A percentile compares a stretch with the other conserved stretches of the same genome.
phyloP scores from a whole-genome alignment of 2,329 filamentous ascomycete genomes.

The Chaetoscypha palmicola region DNA sequence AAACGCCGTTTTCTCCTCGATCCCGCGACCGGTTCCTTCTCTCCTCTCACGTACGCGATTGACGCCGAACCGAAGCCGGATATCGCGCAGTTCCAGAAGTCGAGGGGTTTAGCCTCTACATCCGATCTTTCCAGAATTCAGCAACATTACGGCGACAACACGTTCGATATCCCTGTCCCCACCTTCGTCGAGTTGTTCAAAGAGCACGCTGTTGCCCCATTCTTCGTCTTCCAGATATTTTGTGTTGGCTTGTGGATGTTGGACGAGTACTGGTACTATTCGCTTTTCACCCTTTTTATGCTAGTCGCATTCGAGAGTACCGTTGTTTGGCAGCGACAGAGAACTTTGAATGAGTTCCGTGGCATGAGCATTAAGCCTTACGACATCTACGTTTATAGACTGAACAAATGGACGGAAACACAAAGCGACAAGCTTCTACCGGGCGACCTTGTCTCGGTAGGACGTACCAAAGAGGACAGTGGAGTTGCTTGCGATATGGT shows the following conservation, averaged over 20 bases:
- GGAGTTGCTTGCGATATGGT: conserved; percentile 97
- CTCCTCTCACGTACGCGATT: conserved; percentile 74
- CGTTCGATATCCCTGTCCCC: conserved; percentile 95
- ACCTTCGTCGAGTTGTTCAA: conserved; percentile 94
- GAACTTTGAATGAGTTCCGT: conserved; percentile 91
- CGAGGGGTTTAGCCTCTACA: conserved; percentile 64
- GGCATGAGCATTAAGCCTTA: conserved; percentile 99
- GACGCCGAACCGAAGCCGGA: conserved; percentile 78
- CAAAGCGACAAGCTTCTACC: conserved; percentile 88
- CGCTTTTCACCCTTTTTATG: conserved; percentile 98
- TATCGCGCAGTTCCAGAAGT: conserved; percentile 72
- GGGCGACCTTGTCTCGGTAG: conserved; percentile 86
- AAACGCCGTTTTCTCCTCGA: conserved; percentile 93
- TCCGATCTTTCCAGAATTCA: conserved; percentile 74
- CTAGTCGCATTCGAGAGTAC: conserved; percentile 96
- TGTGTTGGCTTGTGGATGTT: conserved; percentile 98
- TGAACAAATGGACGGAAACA: conserved; percentile 81
- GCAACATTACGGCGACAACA: conserved; percentile 92
- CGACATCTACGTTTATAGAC: conserved; percentile 82
- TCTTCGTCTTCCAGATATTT: conserved; percentile 99
- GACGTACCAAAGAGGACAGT: conserved; percentile 91
- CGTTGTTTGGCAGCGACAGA: conserved; percentile 97
- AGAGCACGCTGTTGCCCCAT: conserved; percentile 95
- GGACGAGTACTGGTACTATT: conserved; percentile 99
- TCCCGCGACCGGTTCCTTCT: conserved; percentile 63